A percentile compares a stretch with the other conserved stretches of the same genome.
These are phyloP conservation scores for Fusarium xylarioides DNA, from an alignment of 2,329 filamentous ascomycete species.

Conservation along the genomic window DNA sequence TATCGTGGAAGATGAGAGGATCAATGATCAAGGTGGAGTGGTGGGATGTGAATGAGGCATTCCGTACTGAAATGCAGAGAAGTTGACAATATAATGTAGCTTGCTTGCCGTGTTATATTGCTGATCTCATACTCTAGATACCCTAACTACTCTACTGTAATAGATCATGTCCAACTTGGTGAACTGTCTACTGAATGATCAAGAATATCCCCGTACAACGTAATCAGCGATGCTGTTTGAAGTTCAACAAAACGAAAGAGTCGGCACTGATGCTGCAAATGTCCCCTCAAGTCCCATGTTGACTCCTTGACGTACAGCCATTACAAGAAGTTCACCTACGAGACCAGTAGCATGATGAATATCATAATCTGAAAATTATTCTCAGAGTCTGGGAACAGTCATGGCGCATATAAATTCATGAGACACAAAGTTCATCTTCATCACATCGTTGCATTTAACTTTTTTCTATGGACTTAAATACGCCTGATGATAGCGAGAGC, in stretches of 20 bases:
- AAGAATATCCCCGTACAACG: neutral
- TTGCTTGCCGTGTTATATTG: neutral
- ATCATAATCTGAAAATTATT: no score
- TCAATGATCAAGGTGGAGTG: neutral
- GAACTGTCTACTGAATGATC: neutral
- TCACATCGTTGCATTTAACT: conserved; percentile 40
- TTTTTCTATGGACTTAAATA: conserved; percentile 29
- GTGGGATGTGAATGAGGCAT: neutral
- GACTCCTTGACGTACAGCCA: neutral
- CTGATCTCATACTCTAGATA: neutral
- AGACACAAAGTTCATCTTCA: neutral
- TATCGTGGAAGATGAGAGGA: neutral
- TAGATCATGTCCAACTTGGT: neutral
- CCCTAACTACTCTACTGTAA: neutral
- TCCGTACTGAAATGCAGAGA: no score
- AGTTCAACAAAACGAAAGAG: neutral
- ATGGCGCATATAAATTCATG: neutral
- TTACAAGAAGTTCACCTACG: neutral
- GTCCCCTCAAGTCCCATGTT: neutral
- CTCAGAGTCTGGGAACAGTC: neutral
- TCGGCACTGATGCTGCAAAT: neutral
- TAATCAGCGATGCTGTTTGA: neutral
- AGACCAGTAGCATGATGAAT: no score
- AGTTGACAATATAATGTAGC: neutral
- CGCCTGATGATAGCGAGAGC: conserved; percentile 11